phyloP scores from a whole-genome alignment of 2,329 filamentous ascomycete genomes.

The Sarocladium oryzae region DNA sequence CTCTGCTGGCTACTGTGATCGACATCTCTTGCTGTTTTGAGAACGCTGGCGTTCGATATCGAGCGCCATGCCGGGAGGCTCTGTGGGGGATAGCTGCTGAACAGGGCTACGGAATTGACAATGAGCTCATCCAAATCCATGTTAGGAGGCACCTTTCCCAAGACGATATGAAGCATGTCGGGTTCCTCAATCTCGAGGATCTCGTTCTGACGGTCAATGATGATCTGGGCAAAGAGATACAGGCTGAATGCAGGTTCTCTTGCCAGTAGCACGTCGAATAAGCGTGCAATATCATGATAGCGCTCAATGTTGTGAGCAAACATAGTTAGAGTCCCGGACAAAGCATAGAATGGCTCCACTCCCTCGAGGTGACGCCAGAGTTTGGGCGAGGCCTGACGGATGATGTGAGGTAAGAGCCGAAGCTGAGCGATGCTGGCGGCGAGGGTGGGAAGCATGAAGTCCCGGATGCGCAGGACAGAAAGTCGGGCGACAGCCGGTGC shows the following conservation, averaged over 20 bases:
- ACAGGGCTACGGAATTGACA: constrained; percentile 55
- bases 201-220: constrained; percentile 72
- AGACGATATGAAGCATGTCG: constrained; percentile 83
- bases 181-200: constrained; percentile 88
- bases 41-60: constrained; percentile 69
- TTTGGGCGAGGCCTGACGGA: constrained; percentile 63
- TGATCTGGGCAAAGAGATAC: constrained; percentile 87
- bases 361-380: constrained; percentile 70
- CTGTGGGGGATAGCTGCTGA: constrained; percentile 63
- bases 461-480: constrained; percentile 82
- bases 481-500: constrained; percentile 67
- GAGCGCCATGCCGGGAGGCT: constrained; percentile 62
- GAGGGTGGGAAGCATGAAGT: constrained; percentile 94
- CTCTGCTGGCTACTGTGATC: constrained; percentile 46
- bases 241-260: constrained; percentile 81
- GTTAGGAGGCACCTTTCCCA: constrained; percentile 78
- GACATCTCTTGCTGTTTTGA: constrained; percentile 69
- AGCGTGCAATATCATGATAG: constrained; percentile 78
- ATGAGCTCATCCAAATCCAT: constrained; percentile 78
- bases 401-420: constrained; percentile 76
- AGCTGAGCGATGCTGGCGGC: constrained; percentile 77
- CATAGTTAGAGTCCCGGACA: constrained; percentile 89
- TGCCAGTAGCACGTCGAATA: constrained; percentile 89
- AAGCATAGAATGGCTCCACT: constrained; percentile 83
- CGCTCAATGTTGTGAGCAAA: constrained; percentile 94